Percentiles rank a stretch among this genome's conserved stretches.
Conservation (phyloP, 257 asterid species). For the Apocynum venetum region DNA sequence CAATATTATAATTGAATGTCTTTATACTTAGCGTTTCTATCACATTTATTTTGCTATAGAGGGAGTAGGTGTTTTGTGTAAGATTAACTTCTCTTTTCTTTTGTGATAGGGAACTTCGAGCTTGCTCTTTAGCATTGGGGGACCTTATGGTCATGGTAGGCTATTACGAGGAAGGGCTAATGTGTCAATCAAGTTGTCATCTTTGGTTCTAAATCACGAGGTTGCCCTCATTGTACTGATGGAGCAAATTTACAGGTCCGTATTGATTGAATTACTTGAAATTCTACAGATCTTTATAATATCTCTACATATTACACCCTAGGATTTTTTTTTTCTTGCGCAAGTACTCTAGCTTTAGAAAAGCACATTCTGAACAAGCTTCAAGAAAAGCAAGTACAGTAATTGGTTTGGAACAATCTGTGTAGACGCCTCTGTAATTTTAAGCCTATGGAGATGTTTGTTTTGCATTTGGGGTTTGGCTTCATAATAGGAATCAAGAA, state of each 20-base stretch:
- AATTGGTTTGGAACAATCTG: neutral
- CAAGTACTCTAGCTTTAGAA: neutral
- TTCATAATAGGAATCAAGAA: neutral
- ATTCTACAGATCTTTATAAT: neutral
- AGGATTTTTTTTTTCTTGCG: too few relatives aligned
- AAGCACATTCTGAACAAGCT: too few relatives aligned
- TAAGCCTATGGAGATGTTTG: neutral
- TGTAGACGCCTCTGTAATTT: neutral
- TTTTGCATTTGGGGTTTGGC: neutral
- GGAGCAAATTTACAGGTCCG: constrained; percentile 84
- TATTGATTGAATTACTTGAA: neutral
- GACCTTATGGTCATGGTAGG: constrained; percentile 86
- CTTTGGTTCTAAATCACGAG: constrained; percentile 82
- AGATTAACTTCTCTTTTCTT: constrained; percentile 5
- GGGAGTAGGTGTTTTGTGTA: neutral
- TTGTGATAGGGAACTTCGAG: constrained; percentile 56
- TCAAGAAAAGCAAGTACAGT: neutral
- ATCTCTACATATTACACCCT: neutral
- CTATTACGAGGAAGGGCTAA: constrained; percentile 68
- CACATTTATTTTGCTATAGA: neutral
- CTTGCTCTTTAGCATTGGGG: constrained; percentile 77
- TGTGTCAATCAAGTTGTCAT: constrained; percentile 54
- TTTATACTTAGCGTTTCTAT: too few relatives aligned
- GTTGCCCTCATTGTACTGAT: constrained; percentile 68
- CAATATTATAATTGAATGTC: too few relatives aligned